These are phyloP conservation scores for Penicillium malachiteum DNA, from an alignment of 495 filamentous ascomycete species.

Conservation along the genomic window DNA sequence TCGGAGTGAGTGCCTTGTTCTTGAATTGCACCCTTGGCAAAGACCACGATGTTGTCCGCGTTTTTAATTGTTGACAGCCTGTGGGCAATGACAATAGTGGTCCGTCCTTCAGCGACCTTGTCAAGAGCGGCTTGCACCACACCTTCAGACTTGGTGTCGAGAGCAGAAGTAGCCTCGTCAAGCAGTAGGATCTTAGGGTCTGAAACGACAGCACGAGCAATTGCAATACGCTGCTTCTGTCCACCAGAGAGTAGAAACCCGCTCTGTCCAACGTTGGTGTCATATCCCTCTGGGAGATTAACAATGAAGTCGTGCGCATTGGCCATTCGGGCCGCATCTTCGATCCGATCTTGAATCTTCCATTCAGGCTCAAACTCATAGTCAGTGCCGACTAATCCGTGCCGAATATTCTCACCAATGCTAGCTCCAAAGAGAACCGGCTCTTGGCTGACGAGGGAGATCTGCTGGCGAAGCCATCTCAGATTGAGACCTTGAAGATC, in stretches of 20 bases:
- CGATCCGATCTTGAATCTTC: conserved; percentile 64
- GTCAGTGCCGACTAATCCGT: conserved; percentile 84
- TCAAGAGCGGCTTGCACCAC: conserved; percentile 94
- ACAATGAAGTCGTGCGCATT: conserved; percentile 92
- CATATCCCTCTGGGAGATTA: conserved; percentile 81
- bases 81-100: conserved; percentile 95
- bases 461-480: conserved; percentile 86
- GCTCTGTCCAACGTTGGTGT: conserved; percentile 93
- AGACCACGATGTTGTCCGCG: conserved; percentile 94
- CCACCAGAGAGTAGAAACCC: conserved; percentile 91
- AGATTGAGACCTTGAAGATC: conserved; percentile 81
- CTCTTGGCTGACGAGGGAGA: conserved; percentile 86
- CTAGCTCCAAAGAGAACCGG: conserved; percentile 70
- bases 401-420: conserved; percentile 81
- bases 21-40: conserved; percentile 79
- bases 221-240: conserved; percentile 91
- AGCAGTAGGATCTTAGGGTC: conserved; percentile 95
- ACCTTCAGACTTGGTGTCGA: conserved; percentile 95
- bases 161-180: conserved; percentile 89
- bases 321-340: conserved; percentile 81
- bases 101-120: conserved; percentile 81
- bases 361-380: conserved; percentile 66
- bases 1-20: conserved; percentile 84
- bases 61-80: conserved; percentile 90
- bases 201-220: conserved; percentile 85